Evolutionary conservation across 2,329 filamentous ascomycete genomes (phyloP).

Genomic region (Alternaria brassicae): DNA sequence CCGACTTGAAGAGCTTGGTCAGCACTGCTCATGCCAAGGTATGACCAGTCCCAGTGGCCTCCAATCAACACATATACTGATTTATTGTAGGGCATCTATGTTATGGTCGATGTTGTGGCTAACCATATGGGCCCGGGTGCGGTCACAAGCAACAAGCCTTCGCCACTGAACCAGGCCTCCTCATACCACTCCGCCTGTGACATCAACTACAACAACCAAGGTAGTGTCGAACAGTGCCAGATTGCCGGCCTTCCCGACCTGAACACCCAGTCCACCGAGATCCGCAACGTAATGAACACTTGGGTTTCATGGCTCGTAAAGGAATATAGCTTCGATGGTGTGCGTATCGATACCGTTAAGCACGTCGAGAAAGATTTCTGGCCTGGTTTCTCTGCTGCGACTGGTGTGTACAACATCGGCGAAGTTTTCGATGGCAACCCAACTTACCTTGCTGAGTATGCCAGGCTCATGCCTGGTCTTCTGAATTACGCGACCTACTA

Average conservation of each 20-base stretch:
- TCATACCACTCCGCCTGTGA: conserved; percentile 38
- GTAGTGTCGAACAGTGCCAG: conserved; percentile 39
- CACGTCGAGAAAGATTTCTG: conserved; percentile 68
- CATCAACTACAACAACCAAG: conserved; percentile 44
- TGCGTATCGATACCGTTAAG: conserved; percentile 68
- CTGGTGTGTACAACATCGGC: conserved; percentile 67
- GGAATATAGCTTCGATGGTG: conserved; percentile 56
- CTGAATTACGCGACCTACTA: conserved; percentile 66
- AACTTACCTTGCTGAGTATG: conserved; percentile 61
- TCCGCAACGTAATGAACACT: conserved; percentile 33
- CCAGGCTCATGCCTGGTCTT: conserved; percentile 63
- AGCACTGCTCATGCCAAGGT: conserved; percentile 56
- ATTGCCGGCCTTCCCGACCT: conserved; percentile 43
- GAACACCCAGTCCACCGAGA: conserved; percentile 34
- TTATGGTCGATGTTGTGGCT: conserved; percentile 62
- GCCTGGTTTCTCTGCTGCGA: conserved; percentile 59
- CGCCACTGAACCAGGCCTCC: conserved; percentile 35
- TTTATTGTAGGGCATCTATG: conserved; percentile 47
- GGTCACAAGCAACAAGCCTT: conserved; percentile 37
- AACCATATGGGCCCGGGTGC: conserved; percentile 54
- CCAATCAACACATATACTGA: conserved; percentile 1
- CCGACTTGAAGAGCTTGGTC: conserved; percentile 57
- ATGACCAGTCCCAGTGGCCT: conserved; percentile 25
- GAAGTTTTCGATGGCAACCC: conserved; percentile 66
- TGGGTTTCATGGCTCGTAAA: conserved; percentile 44